A percentile compares a stretch with the other conserved stretches of the same genome.
These are phyloP conservation scores for Phaeotremella skinneri DNA, from an alignment of 768 basidiomycete species.

Conservation along the genomic window DNA sequence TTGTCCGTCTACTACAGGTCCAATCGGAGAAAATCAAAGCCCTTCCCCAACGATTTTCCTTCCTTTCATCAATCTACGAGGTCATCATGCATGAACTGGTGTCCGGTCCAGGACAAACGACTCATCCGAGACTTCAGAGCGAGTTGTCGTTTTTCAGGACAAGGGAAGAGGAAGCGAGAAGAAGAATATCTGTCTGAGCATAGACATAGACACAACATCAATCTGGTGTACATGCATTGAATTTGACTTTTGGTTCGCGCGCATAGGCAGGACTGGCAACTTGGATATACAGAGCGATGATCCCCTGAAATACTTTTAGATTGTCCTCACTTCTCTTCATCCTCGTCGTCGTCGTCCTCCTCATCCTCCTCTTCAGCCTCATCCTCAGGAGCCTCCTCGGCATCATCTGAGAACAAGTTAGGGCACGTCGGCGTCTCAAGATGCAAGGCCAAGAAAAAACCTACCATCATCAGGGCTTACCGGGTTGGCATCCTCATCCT, in stretches of 20 bases:
- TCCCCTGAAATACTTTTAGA: not conserved
- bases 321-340: slow-evolving; percentile 7
- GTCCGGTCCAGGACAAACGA: slow-evolving; percentile 59
- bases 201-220: no score
- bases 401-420: slow-evolving; percentile 13
- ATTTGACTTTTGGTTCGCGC: not conserved
- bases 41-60: slow-evolving; percentile 62
- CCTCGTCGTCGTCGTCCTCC: slow-evolving; percentile 55
- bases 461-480: slow-evolving; percentile 37
- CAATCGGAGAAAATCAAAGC: slow-evolving; percentile 72
- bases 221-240: no score
- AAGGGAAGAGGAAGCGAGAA: slow-evolving; percentile 71
- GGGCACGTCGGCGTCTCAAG: not conserved
- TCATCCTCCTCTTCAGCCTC: slow-evolving; percentile 54
- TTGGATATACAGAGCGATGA: not conserved
- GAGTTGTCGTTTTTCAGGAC: slow-evolving; percentile 85
- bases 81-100: slow-evolving; percentile 66
- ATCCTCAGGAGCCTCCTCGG: slow-evolving; percentile 44
- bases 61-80: slow-evolving; percentile 72
- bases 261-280: no score
- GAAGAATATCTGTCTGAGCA: slow-evolving; percentile 48
- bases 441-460: not conserved
- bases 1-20: slow-evolving; percentile 68
- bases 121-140: slow-evolving; percentile 79
- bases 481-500: slow-evolving; percentile 58